Evolutionary conservation across 2,329 filamentous ascomycete genomes (phyloP), one percentile per base, ranked within the genome.

Genomic region (Arthrobotrys sphaeroides): DNA sequence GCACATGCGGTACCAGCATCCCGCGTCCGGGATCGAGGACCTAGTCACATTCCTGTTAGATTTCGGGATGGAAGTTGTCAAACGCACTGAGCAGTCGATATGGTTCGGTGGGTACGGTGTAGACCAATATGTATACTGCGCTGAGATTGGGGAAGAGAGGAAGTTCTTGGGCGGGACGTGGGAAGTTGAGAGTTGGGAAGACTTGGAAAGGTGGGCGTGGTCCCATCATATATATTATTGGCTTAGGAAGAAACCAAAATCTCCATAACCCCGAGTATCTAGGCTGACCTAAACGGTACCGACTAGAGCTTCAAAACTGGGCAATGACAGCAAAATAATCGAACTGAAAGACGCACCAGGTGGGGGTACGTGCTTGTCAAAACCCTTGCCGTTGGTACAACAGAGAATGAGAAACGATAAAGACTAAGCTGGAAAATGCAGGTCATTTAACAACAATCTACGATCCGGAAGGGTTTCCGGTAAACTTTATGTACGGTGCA

Each of bases 1-100:
- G 1, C 85, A 87, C 73, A 86, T 87, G 85, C 83, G 85, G 0
- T 87, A 87, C 78, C 85, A 86, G 72, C 86, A 87, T 76, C 84
- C 85, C 83, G 59, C 80, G 70, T 78, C 78, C 78, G 55, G 78
- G 76, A 33, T 74, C 59, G 3, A 78, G 78, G 40, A 75, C 57
- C 26, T 81, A 78, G 42, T 74, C 78, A 2, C 79, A 78, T 59
- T 77, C 2, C 73, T 72, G 2, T 28, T 61, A 78, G 84, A 85
- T 73, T 85, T 85, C 77, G 84, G 84, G 22, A 83, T 84, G 81
- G 80, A 82, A 49, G 79, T 84, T 9, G 81, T 79, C 4, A 82
- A 84, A 68, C 79, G 79, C 59, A 82, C 80, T 1, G 81, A 82
- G 0, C 79, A 80, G 18, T 78, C 83, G 59, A 79, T 82, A 16